Base-by-base conservation (phyloP, 2,329 filamentous ascomycete genomes). In the Trichophyton mentagrophytes region DNA sequence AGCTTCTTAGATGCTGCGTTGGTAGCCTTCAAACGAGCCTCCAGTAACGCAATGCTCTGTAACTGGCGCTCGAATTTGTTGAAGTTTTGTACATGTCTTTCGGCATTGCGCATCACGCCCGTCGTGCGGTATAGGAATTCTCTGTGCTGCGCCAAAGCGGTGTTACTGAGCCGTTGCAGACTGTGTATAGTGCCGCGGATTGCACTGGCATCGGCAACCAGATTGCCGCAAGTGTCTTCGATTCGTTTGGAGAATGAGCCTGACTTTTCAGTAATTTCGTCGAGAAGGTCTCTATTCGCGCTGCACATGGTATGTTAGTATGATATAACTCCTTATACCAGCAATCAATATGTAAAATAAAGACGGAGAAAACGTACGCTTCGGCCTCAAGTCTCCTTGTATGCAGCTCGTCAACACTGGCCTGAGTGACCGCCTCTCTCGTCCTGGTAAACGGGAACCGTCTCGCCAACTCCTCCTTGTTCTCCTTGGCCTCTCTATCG, bases 371-470 rank as follows among this genome's bases (percentile, higher is more conserved):
- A 2, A 84, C 86, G 71, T 84, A 91, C 70, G 85, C 83, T 67
- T 90, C 88, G 61, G 85, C 83, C 69, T 86, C 83, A 72, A 89
- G 90, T 86, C 92, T 93, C 58, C 78, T 77, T 69, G 88, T 83
- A 59, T 64, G 71, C 38, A 71, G 66, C 58, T 66, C 66, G 47
- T 71, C 70, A 56, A 77, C 64, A 60, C 76, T 73, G 25, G 67
- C 69, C 67, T 67, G 66, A 3, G 69, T 73, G 27, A 67, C 65
- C 40, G 71, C 67, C 46, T 72, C 71, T 46, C 66, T 68, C 56
- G 65, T 64, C 53, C 49, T 60, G 20, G 60, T 56, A 57, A 65
- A 62, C 27, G 51, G 51, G n/a, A 55, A 55, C 13, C 51, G 51
- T 11, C 51, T 30, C 30, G 51, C 51, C 27, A 55, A 6, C 51